Conservation (phyloP, 2,329 filamentous ascomycete species). For the Colletotrichum paranaense region DNA sequence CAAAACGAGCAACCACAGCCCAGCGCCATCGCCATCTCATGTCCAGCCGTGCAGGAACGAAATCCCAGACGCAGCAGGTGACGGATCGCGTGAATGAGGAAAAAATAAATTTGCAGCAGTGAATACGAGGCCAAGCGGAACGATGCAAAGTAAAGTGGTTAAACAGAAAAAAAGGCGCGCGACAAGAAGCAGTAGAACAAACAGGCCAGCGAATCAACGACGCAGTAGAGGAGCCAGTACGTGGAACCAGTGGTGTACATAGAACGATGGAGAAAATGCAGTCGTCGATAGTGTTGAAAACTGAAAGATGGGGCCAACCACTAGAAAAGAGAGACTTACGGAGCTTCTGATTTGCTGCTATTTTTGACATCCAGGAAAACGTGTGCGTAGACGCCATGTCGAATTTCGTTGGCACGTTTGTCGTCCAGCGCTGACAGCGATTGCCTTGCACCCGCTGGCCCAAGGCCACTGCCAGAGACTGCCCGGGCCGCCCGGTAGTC, state of each 20-base stretch:
- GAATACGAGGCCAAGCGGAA: background rate
- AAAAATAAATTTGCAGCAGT: background rate
- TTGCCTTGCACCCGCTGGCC: slow-evolving; percentile 16
- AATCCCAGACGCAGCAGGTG: background rate
- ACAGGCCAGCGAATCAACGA: background rate
- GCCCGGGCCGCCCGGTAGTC: slow-evolving; percentile 6
- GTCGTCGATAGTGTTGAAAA: background rate
- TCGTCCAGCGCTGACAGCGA: slow-evolving; percentile 39
- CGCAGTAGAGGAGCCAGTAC: background rate
- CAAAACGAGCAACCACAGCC: background rate
- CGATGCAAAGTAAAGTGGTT: background rate
- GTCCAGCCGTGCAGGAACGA: background rate
- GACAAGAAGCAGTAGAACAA: background rate
- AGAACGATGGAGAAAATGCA: background rate
- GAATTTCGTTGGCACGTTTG: slow-evolving; percentile 35
- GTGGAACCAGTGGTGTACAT: background rate
- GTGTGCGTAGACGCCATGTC: slow-evolving; percentile 32
- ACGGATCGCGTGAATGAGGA: background rate
- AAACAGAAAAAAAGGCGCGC: background rate
- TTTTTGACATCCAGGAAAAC: slow-evolving; percentile 37
- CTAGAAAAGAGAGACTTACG: slow-evolving; percentile 37
- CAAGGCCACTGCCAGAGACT: background rate
- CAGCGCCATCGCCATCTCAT: slow-evolving; percentile 12
- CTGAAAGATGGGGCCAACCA: slow-evolving; percentile 1
- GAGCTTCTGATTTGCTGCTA: slow-evolving; percentile 38